Evolutionary conservation across 2,329 filamentous ascomycete species (phyloP), one percentile per base, ranked within the genome.

Genomic region (Alternaria metachromatica): DNA sequence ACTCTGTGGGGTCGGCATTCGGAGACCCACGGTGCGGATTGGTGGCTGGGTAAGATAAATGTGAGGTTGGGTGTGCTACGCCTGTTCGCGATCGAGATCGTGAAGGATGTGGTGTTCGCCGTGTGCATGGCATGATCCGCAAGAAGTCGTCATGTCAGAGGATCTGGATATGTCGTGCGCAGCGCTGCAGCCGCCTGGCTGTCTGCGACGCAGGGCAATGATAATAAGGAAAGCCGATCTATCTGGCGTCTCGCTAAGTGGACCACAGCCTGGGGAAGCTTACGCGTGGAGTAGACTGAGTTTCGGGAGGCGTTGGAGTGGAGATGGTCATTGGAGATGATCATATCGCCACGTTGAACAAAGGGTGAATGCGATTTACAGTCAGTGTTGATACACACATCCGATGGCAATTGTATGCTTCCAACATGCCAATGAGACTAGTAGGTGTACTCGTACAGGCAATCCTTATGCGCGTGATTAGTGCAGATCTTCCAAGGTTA

Each of bases 131-230:
- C 15, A 58, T 54, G 33, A 26, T 45, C 21, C 23, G 43, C 60
- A 53, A 57, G 44, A 54, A 7, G 11, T 60, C 43, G 28, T 30
- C 15, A 63, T 51, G 49, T 37, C 6, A 7, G 10, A 51, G 49
- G 10, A 37, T 6, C 20, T 55, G 49, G 13, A 37, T 6, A 37
- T 55, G 55, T 49, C 20, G 23, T 63, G 60, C 55, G 56, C 57
- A 49, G 48, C 55, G 55, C 60, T 59, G 21, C 55, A 60, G 56
- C 55, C 55, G 55, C 41, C 15, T 63, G 43, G 37, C 30, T 43
- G 18, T 18, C 21, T 60, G 55, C 25, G 55, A 64, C 28, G 62
- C 58, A 64, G 58, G 62, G 62, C 41, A 64, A 61, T 26, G 43
- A 43, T 12, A 50, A 41, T 46, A 50, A 18, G 53, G 41, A 49